Percentiles rank a stretch among this genome's conserved stretches.
phyloP scores from a whole-genome alignment of 1,284 basidiomycete species.

The Afroboletus lepidellus region DNA sequence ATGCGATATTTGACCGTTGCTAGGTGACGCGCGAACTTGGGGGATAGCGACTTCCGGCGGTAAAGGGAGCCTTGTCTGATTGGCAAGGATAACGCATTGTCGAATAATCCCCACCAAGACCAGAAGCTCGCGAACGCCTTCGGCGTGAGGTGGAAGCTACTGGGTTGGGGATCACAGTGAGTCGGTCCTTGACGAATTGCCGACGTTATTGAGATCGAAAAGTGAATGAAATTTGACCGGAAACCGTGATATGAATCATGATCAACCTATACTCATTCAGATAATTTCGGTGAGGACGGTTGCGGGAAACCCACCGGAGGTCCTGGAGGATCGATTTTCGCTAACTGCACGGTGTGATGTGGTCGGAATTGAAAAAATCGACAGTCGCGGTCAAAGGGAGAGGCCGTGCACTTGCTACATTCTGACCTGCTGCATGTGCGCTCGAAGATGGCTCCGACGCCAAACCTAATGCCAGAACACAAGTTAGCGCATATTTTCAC shows the following conservation, averaged over 20 bases:
- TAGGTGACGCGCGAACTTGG: slow-evolving; percentile 87
- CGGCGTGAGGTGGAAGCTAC: slow-evolving; percentile 86
- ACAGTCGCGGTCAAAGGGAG: slow-evolving; percentile 76
- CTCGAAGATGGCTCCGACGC: slow-evolving; percentile 84
- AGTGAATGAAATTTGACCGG: slow-evolving; percentile 92
- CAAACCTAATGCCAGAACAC: slow-evolving; percentile 87
- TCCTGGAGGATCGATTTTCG: slow-evolving; percentile 46
- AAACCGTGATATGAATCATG: slow-evolving; percentile 87
- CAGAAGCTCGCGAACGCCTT: slow-evolving; percentile 89
- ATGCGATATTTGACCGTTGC: slow-evolving; percentile 94
- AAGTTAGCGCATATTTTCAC: slow-evolving; percentile 78
- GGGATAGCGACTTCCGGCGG: slow-evolving; percentile 72
- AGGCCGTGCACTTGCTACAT: slow-evolving; percentile 64
- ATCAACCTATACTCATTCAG: slow-evolving; percentile 36
- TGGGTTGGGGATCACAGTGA: slow-evolving; percentile 38
- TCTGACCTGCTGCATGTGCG: slow-evolving; percentile 73
- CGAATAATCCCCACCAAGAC: slow-evolving; percentile 90
- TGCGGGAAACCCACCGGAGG: slow-evolving; percentile 43
- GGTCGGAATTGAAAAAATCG: slow-evolving; percentile 81
- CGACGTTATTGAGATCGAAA: slow-evolving; percentile 85
- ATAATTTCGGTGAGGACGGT: neutral
- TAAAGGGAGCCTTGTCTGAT: slow-evolving; percentile 87
- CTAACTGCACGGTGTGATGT: slow-evolving; percentile 79
- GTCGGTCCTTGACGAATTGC: slow-evolving; percentile 39
- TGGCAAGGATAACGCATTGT: slow-evolving; percentile 77